Conservation (phyloP, 2,329 filamentous ascomycete genomes). For the Aspergillus puulaauensis region DNA sequence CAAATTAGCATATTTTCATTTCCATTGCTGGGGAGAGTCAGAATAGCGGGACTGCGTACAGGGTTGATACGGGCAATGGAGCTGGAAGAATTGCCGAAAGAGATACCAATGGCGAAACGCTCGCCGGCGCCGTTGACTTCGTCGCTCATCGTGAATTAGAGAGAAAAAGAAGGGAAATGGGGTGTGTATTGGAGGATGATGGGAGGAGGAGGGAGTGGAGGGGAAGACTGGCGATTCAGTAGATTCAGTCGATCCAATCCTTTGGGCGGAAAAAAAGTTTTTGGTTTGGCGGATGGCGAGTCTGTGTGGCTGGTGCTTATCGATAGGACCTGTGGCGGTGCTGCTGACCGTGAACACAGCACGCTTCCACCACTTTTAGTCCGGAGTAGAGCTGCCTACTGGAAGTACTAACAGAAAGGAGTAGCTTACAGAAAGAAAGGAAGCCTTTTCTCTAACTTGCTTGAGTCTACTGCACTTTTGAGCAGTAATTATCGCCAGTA, state of each 20-base stretch:
- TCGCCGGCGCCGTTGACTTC: slow-evolving; percentile 54
- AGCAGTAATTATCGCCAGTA: no score
- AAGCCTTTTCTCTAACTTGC: no score
- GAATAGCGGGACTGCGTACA: slow-evolving; percentile 34
- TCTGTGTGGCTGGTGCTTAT: slow-evolving; percentile 36
- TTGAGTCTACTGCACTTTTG: no score
- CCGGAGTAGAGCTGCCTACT: no score
- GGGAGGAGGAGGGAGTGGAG: slow-evolving; percentile 21
- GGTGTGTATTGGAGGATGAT: slow-evolving; percentile 16
- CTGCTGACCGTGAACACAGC: neutral
- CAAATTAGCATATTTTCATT: neutral
- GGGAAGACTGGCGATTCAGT: slow-evolving; percentile 4
- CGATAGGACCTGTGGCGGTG: slow-evolving; percentile 35
- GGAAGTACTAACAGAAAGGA: no score
- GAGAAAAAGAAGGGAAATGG: slow-evolving; percentile 9
- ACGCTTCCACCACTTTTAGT: no score
- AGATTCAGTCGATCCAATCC: slow-evolving; percentile 6
- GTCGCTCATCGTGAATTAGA: slow-evolving; percentile 47
- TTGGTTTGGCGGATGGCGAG: slow-evolving; percentile 29
- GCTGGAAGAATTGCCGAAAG: slow-evolving; percentile 98
- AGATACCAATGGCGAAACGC: slow-evolving; percentile 82
- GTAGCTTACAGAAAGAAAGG: no score
- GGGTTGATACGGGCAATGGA: slow-evolving; percentile 85
- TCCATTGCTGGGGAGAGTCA: neutral
- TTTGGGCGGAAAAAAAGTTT: slow-evolving; percentile 32